Percentiles rank a stretch among this genome's conserved stretches.
Conservation (phyloP, 2,329 filamentous ascomycete species). For the Aspergillus spinulosporus region DNA sequence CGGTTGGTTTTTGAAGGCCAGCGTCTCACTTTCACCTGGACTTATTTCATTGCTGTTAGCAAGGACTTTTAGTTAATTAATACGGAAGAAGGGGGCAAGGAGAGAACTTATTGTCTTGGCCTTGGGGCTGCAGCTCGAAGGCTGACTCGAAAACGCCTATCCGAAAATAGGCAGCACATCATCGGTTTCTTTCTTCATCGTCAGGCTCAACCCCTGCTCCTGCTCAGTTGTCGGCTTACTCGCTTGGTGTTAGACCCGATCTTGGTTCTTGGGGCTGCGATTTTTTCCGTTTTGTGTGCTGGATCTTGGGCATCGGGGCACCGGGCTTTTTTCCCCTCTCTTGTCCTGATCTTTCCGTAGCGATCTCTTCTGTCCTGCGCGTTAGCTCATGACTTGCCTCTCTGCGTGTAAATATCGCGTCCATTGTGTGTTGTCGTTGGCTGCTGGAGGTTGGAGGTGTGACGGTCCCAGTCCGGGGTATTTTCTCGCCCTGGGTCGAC, state of each 20-base stretch:
- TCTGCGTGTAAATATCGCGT: neutral
- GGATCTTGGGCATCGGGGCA: constrained; percentile 3
- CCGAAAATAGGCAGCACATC: neutral
- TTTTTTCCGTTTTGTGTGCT: constrained; percentile 12
- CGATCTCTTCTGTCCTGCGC: neutral
- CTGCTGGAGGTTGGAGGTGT: neutral
- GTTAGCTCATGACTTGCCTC: neutral
- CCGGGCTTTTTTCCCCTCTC: neutral
- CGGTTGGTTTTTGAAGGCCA: constrained; percentile 8
- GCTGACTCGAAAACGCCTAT: neutral
- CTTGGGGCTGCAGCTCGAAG: neutral
- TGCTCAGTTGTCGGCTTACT: constrained; percentile 10
- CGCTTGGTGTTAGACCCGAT: constrained; percentile 13
- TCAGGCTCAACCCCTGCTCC: neutral
- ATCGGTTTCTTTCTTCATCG: constrained; percentile 8
- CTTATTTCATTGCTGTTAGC: no score
- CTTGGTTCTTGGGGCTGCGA: constrained; percentile 2
- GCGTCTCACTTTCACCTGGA: neutral
- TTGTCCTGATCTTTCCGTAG: neutral
- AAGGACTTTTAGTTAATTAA: no score
- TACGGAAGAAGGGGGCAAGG: neutral
- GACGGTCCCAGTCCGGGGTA: constrained; percentile 9
- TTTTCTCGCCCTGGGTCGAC: constrained; percentile 1
- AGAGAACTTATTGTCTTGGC: neutral
- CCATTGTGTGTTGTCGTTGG: neutral